Base-by-base conservation (phyloP, 176 grass and related monocot species). In the Phoenix roebelenii region DNA sequence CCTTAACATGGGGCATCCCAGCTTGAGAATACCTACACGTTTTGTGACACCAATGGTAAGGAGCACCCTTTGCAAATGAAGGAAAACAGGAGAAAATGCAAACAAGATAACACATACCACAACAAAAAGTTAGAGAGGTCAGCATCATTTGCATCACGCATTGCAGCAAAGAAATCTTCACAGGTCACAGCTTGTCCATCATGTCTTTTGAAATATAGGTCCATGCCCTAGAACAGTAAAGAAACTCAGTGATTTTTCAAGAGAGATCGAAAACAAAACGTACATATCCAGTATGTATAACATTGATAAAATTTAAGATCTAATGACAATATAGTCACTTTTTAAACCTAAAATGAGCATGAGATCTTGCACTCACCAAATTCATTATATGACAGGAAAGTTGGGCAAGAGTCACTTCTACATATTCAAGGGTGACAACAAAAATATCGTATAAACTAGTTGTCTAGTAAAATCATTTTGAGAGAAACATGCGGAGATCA, bases 171-270 rank as follows among this genome's bases (percentile, higher is more conserved):
- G 18, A 98, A 98, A 50, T 98, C 87, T 83, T 98, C 87, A 71
- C 93, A 98, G 54, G 87, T 85, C 73, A 98, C 93, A 63, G 87
- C 93, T 83, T 98, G 87, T 30, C 93, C 87, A 71, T 98, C 93
- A 29, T 98, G 93, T 72, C 93, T 98, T 72, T 92, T 59, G 61
- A 98, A 98, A 79, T 98, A 98, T 55, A 98, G 87, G 83, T 98
- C 87, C 93, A 98, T 98, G 48, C 93, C 93, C 93, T 98, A 69
- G 49, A 86, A 12, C 0, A 65, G 25, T 64, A 77, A 32, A 65
- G 12, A 48, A 67, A 25, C 19, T 44, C 30, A 60, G 28, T 54
- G 60, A 75, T 68, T 55, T 52, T 57, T 7, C 60, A 5, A 19
- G 54, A 67, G 12, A 67, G 35, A 12, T 4, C 29, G 0, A 44